Base-by-base conservation (phyloP, 345 rosid genomes). In the Excoecaria agallocha region DNA sequence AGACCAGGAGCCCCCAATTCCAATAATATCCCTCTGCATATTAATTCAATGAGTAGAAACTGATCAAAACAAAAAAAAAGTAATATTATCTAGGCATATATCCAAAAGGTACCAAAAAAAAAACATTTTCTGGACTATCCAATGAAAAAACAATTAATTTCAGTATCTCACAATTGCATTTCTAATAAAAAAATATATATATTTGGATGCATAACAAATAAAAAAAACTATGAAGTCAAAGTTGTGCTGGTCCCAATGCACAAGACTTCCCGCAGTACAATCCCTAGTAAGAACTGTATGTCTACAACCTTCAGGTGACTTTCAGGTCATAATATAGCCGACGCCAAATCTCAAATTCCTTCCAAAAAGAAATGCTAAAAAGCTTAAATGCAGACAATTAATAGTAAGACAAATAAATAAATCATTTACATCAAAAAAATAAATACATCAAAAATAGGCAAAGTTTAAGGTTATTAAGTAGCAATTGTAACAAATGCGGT, bases 1-100 rank as follows among this genome's bases (percentile, higher is more conserved):
- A 8, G 87, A 86, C 97, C 92, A 89, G n/a, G 93, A 88, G 58
- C 93, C 95, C 19, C 97, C 93, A 59, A 94, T 81, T 50, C 98
- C 97, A 59, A 86, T 82, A 75, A 75, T 84, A 74, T 94, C 97
- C 78, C 92, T 90, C 94, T 93, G 93, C 79, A 84, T 16, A 62
- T 37, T 17, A n/a, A n/a, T 68, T 43, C 12, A 30, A 57, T 30
- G 55, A 37, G 20, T n/a, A 19, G n/a, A n/a, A 13, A 12, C 12
- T 56, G 1, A 13, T 54, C 7, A 5, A 5, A 16, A 54, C 19
- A 54, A 69, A 69, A 54, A 69, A 69, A 56, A 0, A 19, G 20
- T 17, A 22, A 9, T 15, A 30, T 38, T 48, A 50, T 20, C 45
- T n/a, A 12, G 20, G 51, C 48, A 20, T 5, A 22, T 51, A 45